A percentile compares a stretch with the other conserved stretches of the same genome.
Evolutionary conservation across 2,329 filamentous ascomycete genomes (phyloP).

Genomic region (Neophaeococcomyces mojaviensis): DNA sequence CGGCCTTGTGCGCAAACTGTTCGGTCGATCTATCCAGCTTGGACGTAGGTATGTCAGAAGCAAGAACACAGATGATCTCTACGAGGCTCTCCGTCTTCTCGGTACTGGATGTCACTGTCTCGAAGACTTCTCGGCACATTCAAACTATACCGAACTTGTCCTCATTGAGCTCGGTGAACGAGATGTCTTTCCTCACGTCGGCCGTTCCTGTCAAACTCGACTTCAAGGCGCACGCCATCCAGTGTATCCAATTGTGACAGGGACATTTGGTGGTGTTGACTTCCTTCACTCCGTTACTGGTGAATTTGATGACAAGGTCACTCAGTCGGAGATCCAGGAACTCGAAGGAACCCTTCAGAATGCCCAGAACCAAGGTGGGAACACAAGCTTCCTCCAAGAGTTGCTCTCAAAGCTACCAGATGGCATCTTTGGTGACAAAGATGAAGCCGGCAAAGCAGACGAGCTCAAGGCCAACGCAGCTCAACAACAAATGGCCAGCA

Average conservation of each 20-base stretch:
- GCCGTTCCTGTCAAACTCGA: constrained; percentile 61
- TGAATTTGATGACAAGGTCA: constrained; percentile 77
- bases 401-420: constrained; percentile 75
- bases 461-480: constrained; percentile 71
- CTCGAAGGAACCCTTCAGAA: constrained; percentile 72
- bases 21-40: constrained; percentile 68
- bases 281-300: constrained; percentile 82
- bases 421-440: constrained; percentile 67
- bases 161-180: constrained; percentile 78
- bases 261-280: constrained; percentile 90
- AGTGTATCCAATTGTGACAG: constrained; percentile 79
- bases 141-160: constrained; percentile 84
- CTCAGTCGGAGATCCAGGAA: constrained; percentile 82
- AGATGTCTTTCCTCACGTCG: constrained; percentile 80
- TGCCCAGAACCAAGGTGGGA: constrained; percentile 47
- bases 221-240: constrained; percentile 57
- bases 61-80: constrained; percentile 66
- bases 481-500: constrained; percentile 66
- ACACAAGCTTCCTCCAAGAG: constrained; percentile 69
- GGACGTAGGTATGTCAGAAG: constrained; percentile 63
- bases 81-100: constrained; percentile 77
- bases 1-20: constrained; percentile 64
- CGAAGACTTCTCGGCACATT: constrained; percentile 88
- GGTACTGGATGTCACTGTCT: constrained; percentile 86
- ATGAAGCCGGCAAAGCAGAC: constrained; percentile 68